Evolutionary conservation across 2,329 filamentous ascomycete genomes (phyloP), one percentile per base, ranked within the genome.

Genomic region (Ophiostoma quercus): DNA sequence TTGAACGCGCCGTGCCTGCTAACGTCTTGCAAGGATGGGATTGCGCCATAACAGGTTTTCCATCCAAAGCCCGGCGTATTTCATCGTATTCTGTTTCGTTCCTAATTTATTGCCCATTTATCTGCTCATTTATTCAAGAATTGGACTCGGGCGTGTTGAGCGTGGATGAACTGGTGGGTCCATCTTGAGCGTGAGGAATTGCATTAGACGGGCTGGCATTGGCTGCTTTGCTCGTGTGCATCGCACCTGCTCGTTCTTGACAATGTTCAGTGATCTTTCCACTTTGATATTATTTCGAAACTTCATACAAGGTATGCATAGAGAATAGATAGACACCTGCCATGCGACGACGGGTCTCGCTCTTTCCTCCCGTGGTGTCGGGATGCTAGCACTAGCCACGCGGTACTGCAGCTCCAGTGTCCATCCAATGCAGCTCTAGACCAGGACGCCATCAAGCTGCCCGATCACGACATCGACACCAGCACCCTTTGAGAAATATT

Each of bases 41-140:
- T 69, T 67, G 57, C 70, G 70, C 67, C 66, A 71, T 69, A 67
- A 22, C 63, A 65, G 51, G 47, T 51, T 68, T 68, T 71, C 14
- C 8, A n/a, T 6, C 22, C 7, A 66, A n/a, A 25, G 63, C 34
- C 22, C 9, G 3, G 2, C 25, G n/a, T 57, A 37, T 51, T 34
- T 14, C 8, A 9, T 25, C n/a, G n/a, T 22, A 57, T 57, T 16
- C 19, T 54, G 22, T 5, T 43, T 16, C 16, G 2, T 43, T 43
- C 16, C 0, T 19, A 43, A 5, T 43, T n/a, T 11, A 43, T n/a
- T 47, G 19, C 16, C 16, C 14, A 7, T n/a, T 7, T 47, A 47
- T 47, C 14, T 47, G 43, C 16, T n/a, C 7, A 7, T n/a, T 47
- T 47, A n/a, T 19, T 19, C 16, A 16, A 16, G 12, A 19, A 16